phyloP scores from a whole-genome alignment of 179 eudicot species.

The Carnegiea gigantea region DNA sequence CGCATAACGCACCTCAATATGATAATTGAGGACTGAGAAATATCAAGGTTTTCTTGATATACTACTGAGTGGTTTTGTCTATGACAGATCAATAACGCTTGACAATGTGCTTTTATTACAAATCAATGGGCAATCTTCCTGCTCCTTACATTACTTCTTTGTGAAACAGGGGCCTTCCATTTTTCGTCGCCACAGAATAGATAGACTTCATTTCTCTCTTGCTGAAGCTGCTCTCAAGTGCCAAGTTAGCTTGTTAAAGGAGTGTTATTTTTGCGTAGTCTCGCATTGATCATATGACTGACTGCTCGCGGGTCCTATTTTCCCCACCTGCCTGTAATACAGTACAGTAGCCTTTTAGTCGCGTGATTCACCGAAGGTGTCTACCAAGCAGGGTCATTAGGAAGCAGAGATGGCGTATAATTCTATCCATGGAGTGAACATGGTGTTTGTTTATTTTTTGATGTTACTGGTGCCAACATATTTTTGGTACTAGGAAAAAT shows the following conservation, averaged over 20 bases:
- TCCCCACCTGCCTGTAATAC: not conserved
- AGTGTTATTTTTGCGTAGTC: not conserved
- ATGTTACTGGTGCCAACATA: not conserved
- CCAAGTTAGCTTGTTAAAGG: not conserved
- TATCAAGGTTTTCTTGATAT: not conserved
- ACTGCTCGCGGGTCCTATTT: not conserved
- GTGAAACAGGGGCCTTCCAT: slow-evolving; percentile 58
- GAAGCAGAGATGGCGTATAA: not conserved
- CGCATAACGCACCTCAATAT: not conserved
- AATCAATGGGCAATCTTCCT: not conserved
- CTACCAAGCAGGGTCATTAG: not conserved
- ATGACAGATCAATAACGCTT: not conserved
- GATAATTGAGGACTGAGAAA: not conserved
- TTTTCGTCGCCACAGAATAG: slow-evolving; percentile 41
- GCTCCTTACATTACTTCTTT: slow-evolving; percentile 14
- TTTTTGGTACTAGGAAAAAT: no score
- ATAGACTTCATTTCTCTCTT: not conserved
- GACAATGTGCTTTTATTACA: not conserved
- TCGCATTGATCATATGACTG: not conserved
- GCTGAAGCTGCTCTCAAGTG: not conserved
- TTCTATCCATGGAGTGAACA: not conserved
- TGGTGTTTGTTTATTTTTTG: not conserved
- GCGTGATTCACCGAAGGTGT: not conserved
- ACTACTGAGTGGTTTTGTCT: not conserved
- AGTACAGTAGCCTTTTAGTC: not conserved